A percentile compares a stretch with the other conserved stretches of the same genome.
Conservation (phyloP, 306 rosid species). For the Lagenaria siceraria region DNA sequence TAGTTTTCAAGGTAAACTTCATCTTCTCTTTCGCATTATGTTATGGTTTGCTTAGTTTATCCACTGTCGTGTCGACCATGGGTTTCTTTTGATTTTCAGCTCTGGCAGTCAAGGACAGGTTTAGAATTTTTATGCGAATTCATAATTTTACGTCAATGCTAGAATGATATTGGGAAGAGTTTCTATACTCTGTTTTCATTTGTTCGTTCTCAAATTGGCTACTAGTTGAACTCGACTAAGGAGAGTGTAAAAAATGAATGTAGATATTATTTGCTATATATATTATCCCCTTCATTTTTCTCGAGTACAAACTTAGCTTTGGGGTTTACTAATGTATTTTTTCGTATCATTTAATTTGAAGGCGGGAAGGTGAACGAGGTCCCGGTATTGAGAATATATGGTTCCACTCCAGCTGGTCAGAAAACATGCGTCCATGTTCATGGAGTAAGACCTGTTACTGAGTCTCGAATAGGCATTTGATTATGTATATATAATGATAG, state of each 20-base stretch:
- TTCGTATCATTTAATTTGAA: constrained; percentile 7
- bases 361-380: constrained; percentile 82
- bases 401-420: constrained; percentile 93
- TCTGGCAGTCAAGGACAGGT: neutral
- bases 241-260: neutral
- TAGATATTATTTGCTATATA: neutral
- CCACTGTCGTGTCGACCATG: neutral
- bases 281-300: neutral
- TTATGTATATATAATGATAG: neutral
- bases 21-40: neutral
- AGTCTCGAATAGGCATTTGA: neutral
- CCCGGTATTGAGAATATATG: constrained; percentile 72
- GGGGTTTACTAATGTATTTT: neutral
- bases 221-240: neutral
- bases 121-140: neutral
- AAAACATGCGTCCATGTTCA: constrained; percentile 88
- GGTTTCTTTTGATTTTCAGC: neutral
- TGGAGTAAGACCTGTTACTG: constrained; percentile 35
- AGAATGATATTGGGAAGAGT: neutral
- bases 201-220: neutral
- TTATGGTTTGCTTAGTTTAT: neutral
- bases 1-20: constrained; percentile 62
- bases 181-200: neutral
- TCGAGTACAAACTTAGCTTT: neutral
- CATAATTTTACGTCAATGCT: neutral